Percentiles rank a stretch among this genome's conserved stretches.
Conservation (phyloP, 2,329 filamentous ascomycete species). For the Arthrobotrys entomopaga region DNA sequence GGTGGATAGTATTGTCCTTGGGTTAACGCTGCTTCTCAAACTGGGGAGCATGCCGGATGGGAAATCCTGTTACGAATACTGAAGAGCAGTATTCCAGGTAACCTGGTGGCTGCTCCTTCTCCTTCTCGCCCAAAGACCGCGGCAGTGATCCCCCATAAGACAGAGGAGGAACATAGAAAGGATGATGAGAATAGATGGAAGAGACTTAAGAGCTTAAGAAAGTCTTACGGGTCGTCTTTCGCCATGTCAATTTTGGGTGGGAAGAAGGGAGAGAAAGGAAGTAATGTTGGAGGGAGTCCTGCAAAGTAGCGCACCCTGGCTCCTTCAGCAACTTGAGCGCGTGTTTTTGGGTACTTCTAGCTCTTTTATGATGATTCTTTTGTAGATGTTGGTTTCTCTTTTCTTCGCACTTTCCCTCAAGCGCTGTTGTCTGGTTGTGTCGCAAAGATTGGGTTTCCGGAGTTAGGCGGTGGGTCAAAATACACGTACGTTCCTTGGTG, state of each 20-base stretch:
- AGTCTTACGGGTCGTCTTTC: slow-evolving; percentile 57
- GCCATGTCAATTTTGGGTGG: slow-evolving; percentile 52
- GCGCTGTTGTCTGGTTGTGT: slow-evolving; percentile 11
- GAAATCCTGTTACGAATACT: slow-evolving; percentile 63
- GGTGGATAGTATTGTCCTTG: slow-evolving; percentile 75
- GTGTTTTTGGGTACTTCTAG: slow-evolving; percentile 27
- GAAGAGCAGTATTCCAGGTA: slow-evolving; percentile 60
- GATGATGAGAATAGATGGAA: slow-evolving; percentile 58
- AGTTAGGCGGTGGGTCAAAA: slow-evolving; percentile 1
- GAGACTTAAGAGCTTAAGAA: slow-evolving; percentile 59
- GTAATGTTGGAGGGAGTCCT: slow-evolving; percentile 6
- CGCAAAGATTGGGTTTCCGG: neutral
- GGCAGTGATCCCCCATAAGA: slow-evolving; percentile 37
- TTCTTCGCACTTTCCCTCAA: neutral
- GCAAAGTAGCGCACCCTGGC: slow-evolving; percentile 22
- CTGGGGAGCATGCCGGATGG: slow-evolving; percentile 64
- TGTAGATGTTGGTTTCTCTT: slow-evolving; percentile 6
- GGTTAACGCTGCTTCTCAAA: slow-evolving; percentile 73
- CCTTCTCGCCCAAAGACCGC: slow-evolving; percentile 48
- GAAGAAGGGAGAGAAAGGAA: slow-evolving; percentile 47
- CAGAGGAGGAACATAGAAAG: slow-evolving; percentile 49
- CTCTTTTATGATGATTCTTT: slow-evolving; percentile 7
- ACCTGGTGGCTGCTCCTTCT: slow-evolving; percentile 54
- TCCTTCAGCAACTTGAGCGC: slow-evolving; percentile 49
- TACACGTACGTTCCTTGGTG: neutral